A percentile compares a stretch with the other conserved stretches of the same genome.
phyloP scores from a whole-genome alignment of 2,329 filamentous ascomycete species.

The Ascochyta koolunga region DNA sequence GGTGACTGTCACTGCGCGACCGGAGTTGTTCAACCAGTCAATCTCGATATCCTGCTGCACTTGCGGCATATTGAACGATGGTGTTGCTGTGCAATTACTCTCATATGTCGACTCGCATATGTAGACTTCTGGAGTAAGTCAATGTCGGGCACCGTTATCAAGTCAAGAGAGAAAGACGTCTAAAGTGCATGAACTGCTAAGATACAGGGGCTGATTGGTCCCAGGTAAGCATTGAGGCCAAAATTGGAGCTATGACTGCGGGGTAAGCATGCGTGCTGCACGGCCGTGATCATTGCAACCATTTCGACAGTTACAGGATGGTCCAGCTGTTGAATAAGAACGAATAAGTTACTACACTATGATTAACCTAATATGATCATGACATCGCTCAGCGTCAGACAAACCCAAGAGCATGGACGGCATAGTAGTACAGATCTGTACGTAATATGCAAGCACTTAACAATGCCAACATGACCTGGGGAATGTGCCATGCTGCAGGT shows the following conservation, averaged over 20 bases:
- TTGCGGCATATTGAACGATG: neutral
- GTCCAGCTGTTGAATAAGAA: neutral
- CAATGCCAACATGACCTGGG: neutral
- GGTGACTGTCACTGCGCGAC: neutral
- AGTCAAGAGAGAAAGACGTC: neutral
- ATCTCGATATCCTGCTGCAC: constrained; percentile 2
- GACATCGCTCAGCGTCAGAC: neutral
- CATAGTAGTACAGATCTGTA: neutral
- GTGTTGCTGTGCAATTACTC: neutral
- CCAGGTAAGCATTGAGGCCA: neutral
- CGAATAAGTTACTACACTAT: neutral
- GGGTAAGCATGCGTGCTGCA: constrained; percentile 5
- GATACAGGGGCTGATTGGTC: constrained; percentile 11
- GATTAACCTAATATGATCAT: neutral
- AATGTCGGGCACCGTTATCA: neutral
- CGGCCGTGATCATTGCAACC: constrained; percentile 4
- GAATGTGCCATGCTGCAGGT: neutral
- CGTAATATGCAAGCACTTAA: neutral
- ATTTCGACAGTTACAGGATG: neutral
- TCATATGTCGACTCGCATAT: neutral
- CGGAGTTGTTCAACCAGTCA: neutral
- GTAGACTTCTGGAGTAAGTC: neutral
- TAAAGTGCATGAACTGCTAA: constrained; percentile 2
- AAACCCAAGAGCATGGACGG: neutral
- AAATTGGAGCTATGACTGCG: constrained; percentile 5